Base-by-base conservation (phyloP, 83 land plant species). In the Thuja plicata region DNA sequence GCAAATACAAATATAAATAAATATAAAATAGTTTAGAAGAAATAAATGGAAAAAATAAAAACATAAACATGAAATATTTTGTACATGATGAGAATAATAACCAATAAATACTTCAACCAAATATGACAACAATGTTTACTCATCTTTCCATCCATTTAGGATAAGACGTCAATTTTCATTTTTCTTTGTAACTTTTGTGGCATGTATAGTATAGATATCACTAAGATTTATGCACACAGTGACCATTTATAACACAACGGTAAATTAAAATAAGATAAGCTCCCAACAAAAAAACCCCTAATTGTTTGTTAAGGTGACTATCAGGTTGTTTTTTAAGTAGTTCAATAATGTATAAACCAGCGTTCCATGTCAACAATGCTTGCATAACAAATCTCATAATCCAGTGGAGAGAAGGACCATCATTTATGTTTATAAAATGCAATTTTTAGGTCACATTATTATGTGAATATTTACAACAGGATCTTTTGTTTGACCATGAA, bases 1-100 rank as follows among this genome's bases (percentile, higher is more conserved):
- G 85, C 16, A 89, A 32, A 84, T 87, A 78, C 10, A 88, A 9
- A 73, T 62, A 66, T 52, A 12, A 84, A 73, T 50, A 35, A 15
- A 46, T 27, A 30, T 12, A 34, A 11, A 46, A 12, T 16, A 27
- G n/a, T 82, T 82, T 48, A 82, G 30, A 40, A 82, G 52, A 46
- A 83, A 45, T 11, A 83, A 46, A 82, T 27, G 1, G 85, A 1
- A 82, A 81, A 82, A 81, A 82, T 46, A n/a, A 82, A 24, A 7
- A 45, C 10, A 45, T 8, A 52, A 30, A 83, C 8, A 80, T 40
- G 0, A 21, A 24, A 41, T 80, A 80, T 80, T 24, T 41, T 80
- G 45, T 48, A 80, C 41, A 80, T 41, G 3, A 80, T 43, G 27
- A 21, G 84, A 79, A 40, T 30, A 41, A 24, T 21, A 80, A 40